Evolutionary conservation across 2,329 filamentous ascomycete species (phyloP), one percentile per base, ranked within the genome.

Genomic region (Pseudocercospora fuligena): DNA sequence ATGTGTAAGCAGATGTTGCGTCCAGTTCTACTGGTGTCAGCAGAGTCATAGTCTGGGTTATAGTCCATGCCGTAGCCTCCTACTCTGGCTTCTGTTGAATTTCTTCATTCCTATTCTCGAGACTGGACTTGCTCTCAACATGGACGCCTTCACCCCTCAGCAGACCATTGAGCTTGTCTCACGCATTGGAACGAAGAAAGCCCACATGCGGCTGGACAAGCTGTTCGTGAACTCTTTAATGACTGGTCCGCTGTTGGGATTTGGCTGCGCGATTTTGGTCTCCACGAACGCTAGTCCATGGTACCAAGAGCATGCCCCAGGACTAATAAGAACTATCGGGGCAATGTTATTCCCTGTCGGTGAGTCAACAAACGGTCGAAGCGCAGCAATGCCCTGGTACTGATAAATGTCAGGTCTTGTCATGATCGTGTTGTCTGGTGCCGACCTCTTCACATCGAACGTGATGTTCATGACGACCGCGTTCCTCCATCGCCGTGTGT

Each of bases 161-260:
- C 67, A 87, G 76, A 82, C 85, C 40, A 82, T 82, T 7, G 84
- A 87, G 75, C 76, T 85, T 16, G 78, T 85, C 64, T 82, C 81
- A 0, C 80, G 83, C 11, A 79, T 82, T n/a, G 86, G 85, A 5
- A 78, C 79, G 27, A 79, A 79, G 61, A 87, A 87, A 72, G 84
- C 83, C 5, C 79, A 82, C 65, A 86, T 84, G 82, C 78, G 83
- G 5, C 76, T 82, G 2, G 81, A 85, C 71, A 87, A 86, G 69
- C 77, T 86, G 49, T 86, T 87, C 68, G 69, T 84, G 51, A 85
- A 82, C 67, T 76, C 82, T 12, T 79, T 86, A 49, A 83, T 84
- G 63, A 82, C 84, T 2, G 85, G 86, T 0, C 81, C 81, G 53
- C 74, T 87, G 11, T 76, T 87, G 1, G 79, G 82, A 2, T 87